Conservation (phyloP, 441 rosid genomes). For the Corymbia calophylla region DNA sequence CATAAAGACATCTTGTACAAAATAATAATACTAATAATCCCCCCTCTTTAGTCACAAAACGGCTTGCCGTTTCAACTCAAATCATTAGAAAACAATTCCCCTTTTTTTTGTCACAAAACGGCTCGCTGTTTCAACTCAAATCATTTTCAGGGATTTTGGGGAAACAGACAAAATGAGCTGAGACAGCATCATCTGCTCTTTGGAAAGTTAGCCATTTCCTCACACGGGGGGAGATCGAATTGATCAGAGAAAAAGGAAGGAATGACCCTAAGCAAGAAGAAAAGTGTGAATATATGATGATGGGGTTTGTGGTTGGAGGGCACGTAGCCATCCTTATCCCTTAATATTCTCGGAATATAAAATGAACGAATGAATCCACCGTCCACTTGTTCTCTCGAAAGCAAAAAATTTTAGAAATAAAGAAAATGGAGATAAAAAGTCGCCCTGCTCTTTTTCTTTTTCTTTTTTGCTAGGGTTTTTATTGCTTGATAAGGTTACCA, state of each 20-base stretch:
- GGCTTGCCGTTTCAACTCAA: not conserved
- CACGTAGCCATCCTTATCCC: not conserved
- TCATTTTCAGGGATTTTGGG: not conserved
- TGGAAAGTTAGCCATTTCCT: not conserved
- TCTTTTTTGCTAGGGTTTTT: not conserved
- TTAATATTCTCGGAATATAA: not conserved
- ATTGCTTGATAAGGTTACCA: not conserved
- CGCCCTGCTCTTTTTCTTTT: not conserved
- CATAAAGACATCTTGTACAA: too few relatives aligned
- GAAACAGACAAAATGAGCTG: not conserved
- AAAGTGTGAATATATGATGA: not conserved
- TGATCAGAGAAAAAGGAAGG: not conserved
- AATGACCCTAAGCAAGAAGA: not conserved
- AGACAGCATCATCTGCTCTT: not conserved
- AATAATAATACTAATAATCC: too few relatives aligned
- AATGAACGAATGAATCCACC: not conserved
- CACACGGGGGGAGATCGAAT: not conserved
- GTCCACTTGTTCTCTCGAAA: not conserved
- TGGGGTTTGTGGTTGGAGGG: not conserved
- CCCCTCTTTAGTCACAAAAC: not conserved
- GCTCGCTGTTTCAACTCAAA: not conserved
- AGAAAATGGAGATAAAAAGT: not conserved
- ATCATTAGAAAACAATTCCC: too few relatives aligned
- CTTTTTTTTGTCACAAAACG: not conserved
- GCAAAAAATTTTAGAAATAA: not conserved